Conservation (phyloP, 2,329 filamentous ascomycete genomes). For the Aspergillus caelatus region DNA sequence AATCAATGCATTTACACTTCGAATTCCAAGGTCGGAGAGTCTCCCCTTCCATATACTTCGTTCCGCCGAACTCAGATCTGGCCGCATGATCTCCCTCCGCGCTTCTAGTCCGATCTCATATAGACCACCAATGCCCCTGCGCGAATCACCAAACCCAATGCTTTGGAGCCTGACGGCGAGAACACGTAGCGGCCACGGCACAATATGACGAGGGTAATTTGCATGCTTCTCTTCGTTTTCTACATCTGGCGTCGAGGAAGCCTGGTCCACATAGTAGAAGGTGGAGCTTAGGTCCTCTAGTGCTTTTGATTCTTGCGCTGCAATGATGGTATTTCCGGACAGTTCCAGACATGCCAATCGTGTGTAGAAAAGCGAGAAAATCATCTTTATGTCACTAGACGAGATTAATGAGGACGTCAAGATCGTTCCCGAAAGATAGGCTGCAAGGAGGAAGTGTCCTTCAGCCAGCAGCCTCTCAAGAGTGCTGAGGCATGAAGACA, state of each 20-base stretch:
- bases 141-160: constrained; percentile 80
- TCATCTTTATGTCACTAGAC: constrained; percentile 60
- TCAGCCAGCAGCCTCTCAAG: constrained; percentile 68
- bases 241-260: constrained; percentile 43
- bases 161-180: constrained; percentile 82
- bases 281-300: constrained; percentile 65
- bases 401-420: constrained; percentile 46
- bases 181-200: constrained; percentile 85
- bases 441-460: constrained; percentile 81
- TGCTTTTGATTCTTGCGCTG: constrained; percentile 65
- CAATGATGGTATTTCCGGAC: constrained; percentile 70
- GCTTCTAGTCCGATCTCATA: constrained; percentile 86
- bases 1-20: constrained; percentile 57
- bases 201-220: constrained; percentile 68
- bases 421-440: constrained; percentile 51
- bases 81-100: constrained; percentile 59
- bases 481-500: constrained; percentile 36
- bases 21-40: constrained; percentile 72
- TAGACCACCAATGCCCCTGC: constrained; percentile 84
- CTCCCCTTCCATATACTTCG: constrained; percentile 70
- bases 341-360: constrained; percentile 81
- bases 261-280: constrained; percentile 48
- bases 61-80: constrained; percentile 57
- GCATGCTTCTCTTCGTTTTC: constrained; percentile 65
- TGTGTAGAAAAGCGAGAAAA: constrained; percentile 79